phyloP scores from a whole-genome alignment of 192 early-diverging fungal genomes.

The Backusella parvicylindrica region DNA sequence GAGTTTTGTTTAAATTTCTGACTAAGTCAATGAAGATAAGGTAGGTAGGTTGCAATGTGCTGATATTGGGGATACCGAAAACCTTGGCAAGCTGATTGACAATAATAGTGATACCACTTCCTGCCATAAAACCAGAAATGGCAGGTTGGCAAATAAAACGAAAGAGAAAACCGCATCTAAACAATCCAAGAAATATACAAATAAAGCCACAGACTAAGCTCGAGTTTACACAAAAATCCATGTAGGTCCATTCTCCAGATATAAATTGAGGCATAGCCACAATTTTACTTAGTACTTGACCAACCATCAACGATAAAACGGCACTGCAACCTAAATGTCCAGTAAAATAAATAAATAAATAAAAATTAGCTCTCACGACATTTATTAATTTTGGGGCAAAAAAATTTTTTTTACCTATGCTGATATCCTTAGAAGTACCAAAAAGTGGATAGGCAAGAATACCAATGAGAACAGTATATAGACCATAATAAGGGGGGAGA shows the following conservation, averaged over 20 bases:
- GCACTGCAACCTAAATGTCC: constrained; percentile 39
- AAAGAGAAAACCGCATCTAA: constrained; percentile 82
- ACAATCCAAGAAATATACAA: constrained; percentile 66
- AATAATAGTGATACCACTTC: constrained; percentile 74
- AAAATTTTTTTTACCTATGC: constrained; percentile 58
- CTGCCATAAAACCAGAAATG: constrained; percentile 85
- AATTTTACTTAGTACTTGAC: constrained; percentile 52
- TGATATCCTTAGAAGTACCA: constrained; percentile 71
- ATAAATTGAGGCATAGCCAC: constrained; percentile 12
- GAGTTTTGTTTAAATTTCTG: constrained; percentile 30
- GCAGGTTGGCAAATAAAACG: constrained; percentile 84
- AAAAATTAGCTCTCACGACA: background rate
- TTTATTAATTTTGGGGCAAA: background rate
- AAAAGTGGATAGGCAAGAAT: constrained; percentile 68
- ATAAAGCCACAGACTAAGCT: constrained; percentile 74
- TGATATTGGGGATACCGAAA: constrained; percentile 71
- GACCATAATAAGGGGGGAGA: constrained; percentile 68
- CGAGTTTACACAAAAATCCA: constrained; percentile 54
- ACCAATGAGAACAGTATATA: constrained; percentile 74
- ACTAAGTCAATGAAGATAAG: constrained; percentile 71
- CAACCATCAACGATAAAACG: constrained; percentile 73
- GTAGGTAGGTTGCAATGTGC: constrained; percentile 71
- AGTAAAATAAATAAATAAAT: background rate
- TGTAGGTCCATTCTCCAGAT: constrained; percentile 15
- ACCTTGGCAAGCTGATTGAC: constrained; percentile 62